Percentiles rank a stretch among this genome's conserved stretches.
These are phyloP conservation scores for Nissolia schottii DNA, from an alignment of 306 rosid genomes.

Conservation along the genomic window DNA sequence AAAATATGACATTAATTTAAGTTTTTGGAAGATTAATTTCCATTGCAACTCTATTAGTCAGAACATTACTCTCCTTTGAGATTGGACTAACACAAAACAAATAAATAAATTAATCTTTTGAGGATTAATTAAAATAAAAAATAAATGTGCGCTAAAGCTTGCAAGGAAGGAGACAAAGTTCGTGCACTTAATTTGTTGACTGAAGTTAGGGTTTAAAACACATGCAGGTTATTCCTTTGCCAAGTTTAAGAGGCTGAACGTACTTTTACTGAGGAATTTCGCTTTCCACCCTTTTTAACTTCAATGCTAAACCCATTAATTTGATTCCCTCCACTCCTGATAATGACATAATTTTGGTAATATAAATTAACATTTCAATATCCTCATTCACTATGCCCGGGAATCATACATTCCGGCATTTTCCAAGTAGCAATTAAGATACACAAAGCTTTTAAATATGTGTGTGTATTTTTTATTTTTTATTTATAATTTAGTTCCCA, in stretches of 20 bases:
- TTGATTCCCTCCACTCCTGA: slow-evolving; percentile 34
- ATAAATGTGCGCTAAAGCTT: background rate
- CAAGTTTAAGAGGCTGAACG: slow-evolving; percentile 1
- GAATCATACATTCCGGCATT: slow-evolving; percentile 2
- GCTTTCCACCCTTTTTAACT: slow-evolving; percentile 22
- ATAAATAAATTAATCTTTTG: too few species aligned
- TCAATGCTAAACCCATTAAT: slow-evolving; percentile 10
- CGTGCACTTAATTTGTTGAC: slow-evolving; percentile 10
- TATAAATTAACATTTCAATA: too few species aligned
- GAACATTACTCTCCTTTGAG: too few species aligned
- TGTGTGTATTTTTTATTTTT: background rate
- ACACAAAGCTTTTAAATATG: too few species aligned
- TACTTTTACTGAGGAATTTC: slow-evolving; percentile 24
- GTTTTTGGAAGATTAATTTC: too few species aligned
- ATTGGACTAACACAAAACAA: too few species aligned
- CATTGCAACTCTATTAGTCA: too few species aligned
- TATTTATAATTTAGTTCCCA: too few species aligned
- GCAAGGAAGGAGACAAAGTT: slow-evolving; percentile 14
- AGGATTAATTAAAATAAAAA: too few species aligned
- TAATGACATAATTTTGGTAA: slow-evolving; percentile 27
- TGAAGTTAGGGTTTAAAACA: background rate
- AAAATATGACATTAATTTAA: too few species aligned
- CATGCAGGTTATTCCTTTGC: slow-evolving; percentile 19
- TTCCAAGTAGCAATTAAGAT: slow-evolving; percentile 23
- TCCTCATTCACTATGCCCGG: background rate